These are phyloP conservation scores for Sporisorium exsertum DNA, from an alignment of 1,284 basidiomycete species.

Conservation along the genomic window DNA sequence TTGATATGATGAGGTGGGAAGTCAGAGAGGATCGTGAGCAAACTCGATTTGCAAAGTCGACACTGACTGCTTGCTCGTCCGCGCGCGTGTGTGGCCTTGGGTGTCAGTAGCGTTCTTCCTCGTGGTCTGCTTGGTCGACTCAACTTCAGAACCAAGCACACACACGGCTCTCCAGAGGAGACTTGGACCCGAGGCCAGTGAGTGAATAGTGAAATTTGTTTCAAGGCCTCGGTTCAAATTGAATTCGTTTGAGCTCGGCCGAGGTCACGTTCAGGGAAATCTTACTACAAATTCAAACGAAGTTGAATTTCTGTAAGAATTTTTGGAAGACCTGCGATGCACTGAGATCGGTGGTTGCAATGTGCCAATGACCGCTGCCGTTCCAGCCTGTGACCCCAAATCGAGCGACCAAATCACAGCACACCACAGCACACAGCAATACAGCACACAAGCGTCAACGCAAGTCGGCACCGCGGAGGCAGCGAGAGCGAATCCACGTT, in stretches of 20 bases:
- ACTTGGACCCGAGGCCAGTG: background rate
- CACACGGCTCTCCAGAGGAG: too few relatives aligned
- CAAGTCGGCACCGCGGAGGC: background rate
- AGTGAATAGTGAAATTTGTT: too few relatives aligned
- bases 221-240: background rate
- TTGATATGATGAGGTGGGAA: constrained; percentile 54
- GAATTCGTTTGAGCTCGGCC: background rate
- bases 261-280: background rate
- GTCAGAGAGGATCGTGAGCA: constrained; percentile 54
- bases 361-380: background rate
- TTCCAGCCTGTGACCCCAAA: background rate
- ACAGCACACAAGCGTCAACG: background rate
- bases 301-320: background rate
- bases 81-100: constrained; percentile 1
- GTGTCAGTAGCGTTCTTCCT: constrained; percentile 1
- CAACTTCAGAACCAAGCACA: background rate
- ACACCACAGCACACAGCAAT: background rate
- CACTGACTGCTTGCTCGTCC: constrained; percentile 5
- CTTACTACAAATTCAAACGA: background rate
- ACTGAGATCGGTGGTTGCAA: background rate
- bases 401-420: background rate
- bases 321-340: background rate
- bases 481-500: background rate
- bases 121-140: background rate
- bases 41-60: constrained; percentile 43